Evolutionary conservation across 1,139 yeast genomes (phyloP), one percentile per base, ranked within the genome.

Genomic region (Suhomyces chickasaworum): DNA sequence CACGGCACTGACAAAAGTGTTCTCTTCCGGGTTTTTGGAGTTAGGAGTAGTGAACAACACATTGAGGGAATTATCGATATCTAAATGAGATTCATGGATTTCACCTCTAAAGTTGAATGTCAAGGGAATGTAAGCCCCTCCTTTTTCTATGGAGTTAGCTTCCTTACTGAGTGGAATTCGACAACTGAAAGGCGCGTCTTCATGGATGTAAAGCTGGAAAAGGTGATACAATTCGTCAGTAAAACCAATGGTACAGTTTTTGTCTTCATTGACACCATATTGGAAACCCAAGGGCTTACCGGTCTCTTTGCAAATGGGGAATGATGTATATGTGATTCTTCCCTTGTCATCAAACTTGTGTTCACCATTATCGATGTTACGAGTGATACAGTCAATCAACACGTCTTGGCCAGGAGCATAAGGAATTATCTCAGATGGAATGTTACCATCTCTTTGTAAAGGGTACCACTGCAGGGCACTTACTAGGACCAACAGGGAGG

Each of bases 181-280:
- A 63, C 95, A 86, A 47, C 87, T 78, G 59, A 83, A 81, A 22
- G 95, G 95, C 3, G 78, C 84, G 61, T 86, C 95, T 61, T 85
- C 87, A 60, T 86, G 95, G 45, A 86, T 71, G 58, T 86, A 85
- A 44, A 86, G 69, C 65, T 86, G 93, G 62, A 86, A 84, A 49
- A 86, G 64, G 57, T 86, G 95, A 59, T 78, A 86, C 42, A 81
- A 62, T 55, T 83, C 86, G 61, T 86, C 93, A n/a, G 79, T 73
- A 44, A 86, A 73, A 7, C 68, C 69, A 37, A 86, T 70, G 1
- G 91, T 82, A 60, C 95, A 86, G 53, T 79, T 78, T 47, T 78
- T 49, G 45, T 78, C 79, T 52, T 77, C 81, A 52, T 75, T 78
- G 2, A 67, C 64, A 0, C 83, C 83, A 57, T 80, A 86, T 18